These are phyloP conservation scores for Diutina ranongensis DNA, from an alignment of 1,139 yeast species.

Conservation along the genomic window DNA sequence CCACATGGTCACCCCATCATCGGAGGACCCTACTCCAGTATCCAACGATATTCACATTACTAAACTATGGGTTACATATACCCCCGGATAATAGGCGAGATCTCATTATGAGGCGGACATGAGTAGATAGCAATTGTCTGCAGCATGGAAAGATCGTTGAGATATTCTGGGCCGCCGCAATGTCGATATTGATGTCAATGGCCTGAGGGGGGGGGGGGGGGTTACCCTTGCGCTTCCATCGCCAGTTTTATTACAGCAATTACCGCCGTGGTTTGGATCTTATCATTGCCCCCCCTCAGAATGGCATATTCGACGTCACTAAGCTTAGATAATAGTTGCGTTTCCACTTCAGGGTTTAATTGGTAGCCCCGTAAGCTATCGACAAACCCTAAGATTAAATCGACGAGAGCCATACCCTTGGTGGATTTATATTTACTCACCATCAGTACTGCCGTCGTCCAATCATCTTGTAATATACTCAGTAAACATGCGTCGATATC, in stretches of 20 bases:
- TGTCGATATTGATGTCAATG: neutral
- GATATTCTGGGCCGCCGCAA: neutral
- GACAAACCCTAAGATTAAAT: slow-evolving; percentile 66
- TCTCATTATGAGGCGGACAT: too few species aligned
- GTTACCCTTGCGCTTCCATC: slow-evolving; percentile 17
- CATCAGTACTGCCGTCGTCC: slow-evolving; percentile 69
- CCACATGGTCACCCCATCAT: too few species aligned
- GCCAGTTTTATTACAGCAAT: slow-evolving; percentile 76
- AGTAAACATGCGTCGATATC: slow-evolving; percentile 70
- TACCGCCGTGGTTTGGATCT: slow-evolving; percentile 80
- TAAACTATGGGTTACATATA: too few species aligned
- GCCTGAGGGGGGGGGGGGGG: too few species aligned
- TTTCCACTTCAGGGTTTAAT: slow-evolving; percentile 49
- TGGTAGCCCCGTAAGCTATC: slow-evolving; percentile 58
- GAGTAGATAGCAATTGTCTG: too few species aligned
- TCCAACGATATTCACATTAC: too few species aligned
- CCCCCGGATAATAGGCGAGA: too few species aligned
- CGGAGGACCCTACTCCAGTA: too few species aligned
- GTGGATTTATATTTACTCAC: slow-evolving; percentile 48
- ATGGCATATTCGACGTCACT: slow-evolving; percentile 87
- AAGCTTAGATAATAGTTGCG: slow-evolving; percentile 52
- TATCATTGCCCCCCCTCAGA: slow-evolving; percentile 86
- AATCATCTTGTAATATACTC: slow-evolving; percentile 73
- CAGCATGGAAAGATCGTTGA: neutral
- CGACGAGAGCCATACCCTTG: slow-evolving; percentile 85